phyloP scores from a whole-genome alignment of 164 flowering plant species.

The Cinnamomum micranthum region DNA sequence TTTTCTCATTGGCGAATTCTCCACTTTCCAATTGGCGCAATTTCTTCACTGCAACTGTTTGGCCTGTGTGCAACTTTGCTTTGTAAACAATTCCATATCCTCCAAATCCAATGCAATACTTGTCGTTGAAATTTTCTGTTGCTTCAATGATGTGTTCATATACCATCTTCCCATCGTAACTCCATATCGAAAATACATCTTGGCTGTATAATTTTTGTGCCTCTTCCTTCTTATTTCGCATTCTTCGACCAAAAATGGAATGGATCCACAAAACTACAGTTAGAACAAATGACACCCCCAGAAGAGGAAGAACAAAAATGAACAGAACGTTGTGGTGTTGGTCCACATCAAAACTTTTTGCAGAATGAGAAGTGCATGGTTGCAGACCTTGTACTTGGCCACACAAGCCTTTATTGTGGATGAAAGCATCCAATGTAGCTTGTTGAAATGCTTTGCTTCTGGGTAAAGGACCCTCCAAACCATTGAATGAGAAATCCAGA shows the following conservation, averaged over 20 bases:
- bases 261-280: background rate
- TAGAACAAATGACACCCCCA: background rate
- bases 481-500: slow-evolving; percentile 13
- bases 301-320: background rate
- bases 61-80: background rate
- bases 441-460: background rate
- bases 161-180: slow-evolving; percentile 1
- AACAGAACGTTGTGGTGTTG: background rate
- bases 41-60: slow-evolving; percentile 7
- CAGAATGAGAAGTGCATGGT: background rate
- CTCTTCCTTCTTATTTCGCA: background rate
- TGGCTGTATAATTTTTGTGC: background rate
- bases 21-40: background rate
- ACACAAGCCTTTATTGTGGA: slow-evolving; percentile 1
- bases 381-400: slow-evolving; percentile 5
- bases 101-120: slow-evolving; percentile 8
- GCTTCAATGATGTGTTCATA: slow-evolving; percentile 8
- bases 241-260: background rate
- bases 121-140: background rate
- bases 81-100: slow-evolving; percentile 11
- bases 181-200: slow-evolving; percentile 11
- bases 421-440: slow-evolving; percentile 3
- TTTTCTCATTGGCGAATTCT: background rate
- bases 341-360: too few species aligned
- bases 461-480: slow-evolving; percentile 12